Evolutionary conservation across 2,329 filamentous ascomycete genomes (phyloP).

Genomic region (Fusarium armeniacum): DNA sequence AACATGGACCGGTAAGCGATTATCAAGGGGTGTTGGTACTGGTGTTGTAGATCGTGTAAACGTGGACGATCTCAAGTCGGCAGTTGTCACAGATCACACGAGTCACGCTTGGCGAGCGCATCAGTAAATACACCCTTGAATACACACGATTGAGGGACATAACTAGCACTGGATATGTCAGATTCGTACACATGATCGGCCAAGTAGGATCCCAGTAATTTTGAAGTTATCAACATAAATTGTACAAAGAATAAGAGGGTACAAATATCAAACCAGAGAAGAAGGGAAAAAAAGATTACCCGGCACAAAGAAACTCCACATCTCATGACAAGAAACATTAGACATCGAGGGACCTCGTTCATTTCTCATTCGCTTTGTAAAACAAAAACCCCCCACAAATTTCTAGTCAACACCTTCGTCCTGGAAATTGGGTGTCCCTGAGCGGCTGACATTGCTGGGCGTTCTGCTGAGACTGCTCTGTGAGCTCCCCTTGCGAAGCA

Average conservation of each 20-base stretch:
- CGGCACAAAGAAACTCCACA: constrained; percentile 35
- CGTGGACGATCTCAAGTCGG: constrained; percentile 33
- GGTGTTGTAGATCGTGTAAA: constrained; percentile 22
- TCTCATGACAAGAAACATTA: constrained; percentile 41
- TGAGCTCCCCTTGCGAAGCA: constrained; percentile 57
- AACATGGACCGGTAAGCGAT: constrained; percentile 9
- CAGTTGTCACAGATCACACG: constrained; percentile 22
- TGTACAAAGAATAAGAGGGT: constrained; percentile 23
- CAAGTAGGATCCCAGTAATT: constrained; percentile 10
- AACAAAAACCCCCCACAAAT: constrained; percentile 9
- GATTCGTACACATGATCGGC: constrained; percentile 19
- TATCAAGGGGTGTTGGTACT: constrained; percentile 24
- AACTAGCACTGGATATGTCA: constrained; percentile 21
- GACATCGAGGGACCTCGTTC: constrained; percentile 19
- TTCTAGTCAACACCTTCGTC: constrained; percentile 55
- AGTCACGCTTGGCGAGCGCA: constrained; percentile 20
- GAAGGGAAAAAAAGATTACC: constrained; percentile 24
- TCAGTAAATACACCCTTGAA: constrained; percentile 8
- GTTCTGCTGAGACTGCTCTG: constrained; percentile 35
- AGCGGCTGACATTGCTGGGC: constrained; percentile 34
- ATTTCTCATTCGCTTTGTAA: constrained; percentile 34
- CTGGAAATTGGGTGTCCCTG: constrained; percentile 43
- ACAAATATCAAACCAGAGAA: constrained; percentile 20
- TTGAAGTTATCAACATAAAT: constrained; percentile 21
- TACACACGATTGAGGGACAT: neutral